Evolutionary conservation across 139 green algal genomes (phyloP), one percentile per base, ranked within the genome.

Genomic region (Chloropicon primus): DNA sequence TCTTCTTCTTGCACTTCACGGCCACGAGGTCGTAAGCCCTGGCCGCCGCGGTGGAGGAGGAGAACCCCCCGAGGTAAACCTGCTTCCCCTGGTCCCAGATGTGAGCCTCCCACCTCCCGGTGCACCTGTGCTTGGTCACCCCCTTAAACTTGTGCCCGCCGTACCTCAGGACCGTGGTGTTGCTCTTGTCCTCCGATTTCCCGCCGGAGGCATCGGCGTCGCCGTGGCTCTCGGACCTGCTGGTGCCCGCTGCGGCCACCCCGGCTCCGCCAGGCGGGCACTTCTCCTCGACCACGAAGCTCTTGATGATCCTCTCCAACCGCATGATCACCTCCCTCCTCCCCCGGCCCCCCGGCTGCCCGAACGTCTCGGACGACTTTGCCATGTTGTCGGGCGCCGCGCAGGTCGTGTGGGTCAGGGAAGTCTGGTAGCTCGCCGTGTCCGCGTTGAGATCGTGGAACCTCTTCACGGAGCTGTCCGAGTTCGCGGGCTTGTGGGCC

Each of bases 31-130:
- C 81, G 28, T 77, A 85, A 1, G 81, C 76, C 74, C 77, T 76
- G 2, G 81, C 81, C 1, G 81, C 81, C 25, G 54, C 27, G 27
- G 71, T 27, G n/a, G 78, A 72, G 1, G 71, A 27, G 23, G 28
- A 25, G 72, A 80, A 82, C 5, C 81, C 81, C 22, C 81, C 81
- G 22, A 85, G 75, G 77, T 85, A 85, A n/a, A 85, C 76, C 53
- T 85, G 81, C 72, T 79, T 81, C 5, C 78, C 81, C 26, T 53
- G 24, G 22, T 75, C 25, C 82, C 82, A 86, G 22, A 86, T 80
- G 76, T 86, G 78, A 53, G 82, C 82, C 72, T 83, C 80, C 26
- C 27, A 83, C 54, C 76, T 27, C 5, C 25, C 62, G 17, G 80
- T 83, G n/a, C 77, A 76, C 23, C 72, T 27, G 53, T 82, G 79